These are phyloP conservation scores for Saturnispora ahearnii DNA, from an alignment of 805 yeast species.

Conservation along the genomic window DNA sequence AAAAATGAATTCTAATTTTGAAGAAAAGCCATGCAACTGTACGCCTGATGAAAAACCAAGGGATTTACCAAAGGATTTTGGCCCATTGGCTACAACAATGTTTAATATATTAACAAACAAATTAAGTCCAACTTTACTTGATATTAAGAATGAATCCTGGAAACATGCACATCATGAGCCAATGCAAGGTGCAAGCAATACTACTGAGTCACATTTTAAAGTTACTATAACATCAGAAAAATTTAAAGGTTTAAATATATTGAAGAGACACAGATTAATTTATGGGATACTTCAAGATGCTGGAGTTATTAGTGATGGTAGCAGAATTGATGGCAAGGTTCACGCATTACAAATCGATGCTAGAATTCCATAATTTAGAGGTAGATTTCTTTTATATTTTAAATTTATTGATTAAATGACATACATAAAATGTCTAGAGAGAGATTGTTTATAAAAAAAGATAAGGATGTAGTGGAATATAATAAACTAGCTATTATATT, in stretches of 20 bases:
- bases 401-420: background rate
- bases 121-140: constrained; percentile 39
- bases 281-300: constrained; percentile 54
- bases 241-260: constrained; percentile 52
- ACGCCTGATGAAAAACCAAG: constrained; percentile 21
- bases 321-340: constrained; percentile 44
- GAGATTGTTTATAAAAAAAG: background rate
- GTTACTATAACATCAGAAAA: constrained; percentile 61
- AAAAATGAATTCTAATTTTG: background rate
- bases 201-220: constrained; percentile 74
- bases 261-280: constrained; percentile 70
- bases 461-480: background rate
- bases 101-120: constrained; percentile 32
- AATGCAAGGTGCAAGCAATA: constrained; percentile 61
- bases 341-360: constrained; percentile 87
- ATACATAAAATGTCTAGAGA: background rate
- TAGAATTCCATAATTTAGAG: constrained; percentile 43
- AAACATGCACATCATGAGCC: constrained; percentile 87
- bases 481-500: background rate
- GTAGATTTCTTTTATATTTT: background rate
- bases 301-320: constrained; percentile 38
- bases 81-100: constrained; percentile 44
- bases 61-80: constrained; percentile 1
- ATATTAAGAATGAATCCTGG: constrained; percentile 70
- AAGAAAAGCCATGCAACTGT: constrained; percentile 11